phyloP scores from a whole-genome alignment of 805 yeast genomes.

The Metschnikowia borealis region DNA sequence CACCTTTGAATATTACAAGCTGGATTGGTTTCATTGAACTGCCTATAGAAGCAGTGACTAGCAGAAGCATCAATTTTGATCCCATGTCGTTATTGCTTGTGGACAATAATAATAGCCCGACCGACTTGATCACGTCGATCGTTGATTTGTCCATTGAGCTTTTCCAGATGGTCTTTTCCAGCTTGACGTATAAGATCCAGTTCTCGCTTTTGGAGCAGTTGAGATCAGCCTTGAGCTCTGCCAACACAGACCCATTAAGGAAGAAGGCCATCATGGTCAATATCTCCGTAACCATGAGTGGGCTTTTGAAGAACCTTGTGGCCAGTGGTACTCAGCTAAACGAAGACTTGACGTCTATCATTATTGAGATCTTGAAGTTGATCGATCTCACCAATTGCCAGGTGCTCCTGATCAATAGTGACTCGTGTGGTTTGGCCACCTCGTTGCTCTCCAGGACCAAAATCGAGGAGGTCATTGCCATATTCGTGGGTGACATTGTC shows the following conservation, averaged over 20 bases:
- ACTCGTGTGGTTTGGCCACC: slow-evolving; percentile 51
- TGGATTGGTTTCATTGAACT: slow-evolving; percentile 36
- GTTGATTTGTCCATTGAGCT: slow-evolving; percentile 79
- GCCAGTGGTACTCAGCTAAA: slow-evolving; percentile 22
- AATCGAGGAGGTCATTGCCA: slow-evolving; percentile 25
- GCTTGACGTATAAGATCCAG: slow-evolving; percentile 73
- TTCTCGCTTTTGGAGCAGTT: slow-evolving; percentile 82
- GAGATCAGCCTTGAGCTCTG: slow-evolving; percentile 46
- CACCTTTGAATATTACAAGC: not conserved
- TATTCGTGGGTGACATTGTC: slow-evolving; percentile 56
- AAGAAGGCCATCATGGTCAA: slow-evolving; percentile 55
- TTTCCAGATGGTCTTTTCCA: slow-evolving; percentile 66
- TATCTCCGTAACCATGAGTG: slow-evolving; percentile 59
- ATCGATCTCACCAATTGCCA: slow-evolving; percentile 38
- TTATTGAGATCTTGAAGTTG: slow-evolving; percentile 49
- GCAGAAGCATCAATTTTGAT: slow-evolving; percentile 31
- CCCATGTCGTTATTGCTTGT: slow-evolving; percentile 26
- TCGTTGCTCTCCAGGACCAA: slow-evolving; percentile 18
- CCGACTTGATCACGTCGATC: slow-evolving; percentile 35
- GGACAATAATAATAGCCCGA: slow-evolving; percentile 24
- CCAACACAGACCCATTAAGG: slow-evolving; percentile 31
- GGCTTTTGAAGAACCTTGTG: slow-evolving; percentile 29
- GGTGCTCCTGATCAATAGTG: slow-evolving; percentile 48
- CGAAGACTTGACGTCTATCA: slow-evolving; percentile 36
- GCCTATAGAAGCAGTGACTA: slow-evolving; percentile 19